A percentile compares a stretch with the other conserved stretches of the same genome.
Conservation (phyloP, 164 flowering plant genomes). For the Saururus chinensis region DNA sequence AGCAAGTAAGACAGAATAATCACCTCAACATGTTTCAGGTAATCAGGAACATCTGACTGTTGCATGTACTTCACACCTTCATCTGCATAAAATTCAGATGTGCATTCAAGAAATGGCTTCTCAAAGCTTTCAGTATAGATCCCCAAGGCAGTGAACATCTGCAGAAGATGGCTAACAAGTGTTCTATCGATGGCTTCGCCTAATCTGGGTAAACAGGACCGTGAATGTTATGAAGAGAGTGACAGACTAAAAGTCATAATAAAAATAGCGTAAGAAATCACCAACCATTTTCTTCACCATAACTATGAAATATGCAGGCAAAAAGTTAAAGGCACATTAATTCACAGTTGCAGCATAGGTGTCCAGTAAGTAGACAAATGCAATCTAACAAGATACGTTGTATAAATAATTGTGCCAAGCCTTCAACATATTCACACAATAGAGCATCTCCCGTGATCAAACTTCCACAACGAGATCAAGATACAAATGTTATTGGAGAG, state of each 20-base stretch:
- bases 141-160: slow-evolving; percentile 96
- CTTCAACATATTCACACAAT: no score
- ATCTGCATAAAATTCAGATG: slow-evolving; percentile 94
- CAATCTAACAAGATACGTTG: no score
- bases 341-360: background rate
- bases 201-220: slow-evolving; percentile 36
- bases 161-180: slow-evolving; percentile 85
- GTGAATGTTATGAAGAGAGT: background rate
- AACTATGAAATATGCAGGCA: background rate
- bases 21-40: slow-evolving; percentile 98
- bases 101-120: slow-evolving; percentile 87
- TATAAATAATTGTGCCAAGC: no score
- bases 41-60: slow-evolving; percentile 93
- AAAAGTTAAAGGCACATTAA: background rate
- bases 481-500: no score
- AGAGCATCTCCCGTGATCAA: no score
- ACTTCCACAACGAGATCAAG: no score
- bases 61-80: slow-evolving; percentile 98
- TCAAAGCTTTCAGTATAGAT: slow-evolving; percentile 94
- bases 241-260: no score
- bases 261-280: no score
- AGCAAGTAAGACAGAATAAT: background rate
- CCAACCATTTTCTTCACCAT: background rate
- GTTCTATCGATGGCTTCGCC: slow-evolving; percentile 94
- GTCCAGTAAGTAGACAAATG: no score